Base-by-base conservation (phyloP, 176 grass and related monocot species). In the Juncus effusus region DNA sequence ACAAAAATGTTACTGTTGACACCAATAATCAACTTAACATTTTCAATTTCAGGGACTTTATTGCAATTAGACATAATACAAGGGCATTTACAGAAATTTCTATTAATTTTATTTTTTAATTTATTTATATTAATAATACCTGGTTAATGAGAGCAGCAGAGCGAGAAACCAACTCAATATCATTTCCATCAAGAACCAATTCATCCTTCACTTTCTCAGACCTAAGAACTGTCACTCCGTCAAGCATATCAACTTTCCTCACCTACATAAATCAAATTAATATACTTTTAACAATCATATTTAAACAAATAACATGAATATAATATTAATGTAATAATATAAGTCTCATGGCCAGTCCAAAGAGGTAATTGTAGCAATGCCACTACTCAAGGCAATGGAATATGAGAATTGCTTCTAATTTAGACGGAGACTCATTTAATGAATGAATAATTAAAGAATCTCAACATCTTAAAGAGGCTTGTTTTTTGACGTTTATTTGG, bases 181-280 rank as follows among this genome's bases (percentile, higher is more conserved):
- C 86, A 28, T 87, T 95, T 61, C 90, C 86, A 56, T 95, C 86
- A 10, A 95, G 83, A 65, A 95, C 5, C 0, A 95, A 78, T 67
- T 95, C 83, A 62, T 95, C 90, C 83, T 95, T 95, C 13, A 90
- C 90, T 80, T 95, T 95, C 59, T 87, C 86, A 0, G 90, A 95
- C 47, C 90, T 74, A 52, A 90, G 4, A 14, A 90, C 84, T 2
- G 65, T 90, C 36, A 95, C 86, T 36, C 86, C 86, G 0, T 95
- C 83, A 67, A 95, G 82, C 86, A 95, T 86, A 54, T 95, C 90
- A 36, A 95, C 90, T 58, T 95, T 95, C 70, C 86, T 77, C 11
- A 95, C 90, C 86, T 89, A n/a, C 40, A 1, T 14, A 2, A 3
- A 61, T 9, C 53, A 16, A 10, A 56, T 52, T 3, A 61, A 60